phyloP scores from a whole-genome alignment of 441 rosid genomes.

The Gossypium schwendimanii region DNA sequence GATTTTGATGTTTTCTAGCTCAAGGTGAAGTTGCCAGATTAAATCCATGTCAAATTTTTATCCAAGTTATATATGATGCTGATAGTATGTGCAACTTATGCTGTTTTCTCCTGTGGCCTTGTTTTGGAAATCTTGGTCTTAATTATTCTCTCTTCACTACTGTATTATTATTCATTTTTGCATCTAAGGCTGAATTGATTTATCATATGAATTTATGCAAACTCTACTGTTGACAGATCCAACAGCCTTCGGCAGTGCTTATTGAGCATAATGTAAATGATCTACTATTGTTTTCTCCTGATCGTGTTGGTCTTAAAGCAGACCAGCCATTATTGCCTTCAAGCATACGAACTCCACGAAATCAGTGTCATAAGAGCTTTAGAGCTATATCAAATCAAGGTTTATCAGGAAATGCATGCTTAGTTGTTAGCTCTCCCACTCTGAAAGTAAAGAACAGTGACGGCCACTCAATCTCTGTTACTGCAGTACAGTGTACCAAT shows the following conservation, averaged over 20 bases:
- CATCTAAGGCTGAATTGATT: not conserved
- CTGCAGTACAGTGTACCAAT: conserved; percentile 32
- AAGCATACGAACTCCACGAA: conserved; percentile 42
- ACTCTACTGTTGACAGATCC: conserved; percentile 25
- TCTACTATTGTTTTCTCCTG: conserved; percentile 52
- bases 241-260: conserved; percentile 44
- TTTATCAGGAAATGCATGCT: conserved; percentile 43
- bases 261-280: conserved; percentile 50
- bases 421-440: conserved; percentile 46
- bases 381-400: conserved; percentile 40
- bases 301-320: conserved; percentile 39
- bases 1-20: conserved; percentile 1
- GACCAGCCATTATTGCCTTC: conserved; percentile 29
- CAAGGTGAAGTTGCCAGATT: not conserved
- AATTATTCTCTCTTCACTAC: not conserved
- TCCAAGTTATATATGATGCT: not conserved
- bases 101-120: not conserved
- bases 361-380: conserved; percentile 33
- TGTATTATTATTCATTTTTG: not conserved
- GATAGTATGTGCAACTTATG: not conserved
- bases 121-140: not conserved
- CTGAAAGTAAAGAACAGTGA: conserved; percentile 39
- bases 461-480: conserved; percentile 29
- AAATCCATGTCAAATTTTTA: not conserved
- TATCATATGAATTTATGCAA: not conserved